A percentile compares a stretch with the other conserved stretches of the same genome.
Conservation (phyloP, 768 basidiomycete genomes). For the Kwoniella sp. region DNA sequence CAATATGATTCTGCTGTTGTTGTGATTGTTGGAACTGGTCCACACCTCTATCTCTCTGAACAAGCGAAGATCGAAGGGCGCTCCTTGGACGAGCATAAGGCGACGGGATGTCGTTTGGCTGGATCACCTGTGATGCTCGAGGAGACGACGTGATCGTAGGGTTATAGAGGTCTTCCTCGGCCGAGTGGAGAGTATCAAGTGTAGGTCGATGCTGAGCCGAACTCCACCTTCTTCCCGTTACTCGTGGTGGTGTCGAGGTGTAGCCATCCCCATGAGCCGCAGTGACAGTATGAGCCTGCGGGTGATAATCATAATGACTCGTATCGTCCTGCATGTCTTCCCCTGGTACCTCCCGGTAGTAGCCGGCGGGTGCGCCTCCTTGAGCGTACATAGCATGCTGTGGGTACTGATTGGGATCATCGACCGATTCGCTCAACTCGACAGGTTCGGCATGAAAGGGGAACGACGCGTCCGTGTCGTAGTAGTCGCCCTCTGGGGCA, state of each 20-base stretch:
- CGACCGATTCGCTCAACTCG: conserved; percentile 16
- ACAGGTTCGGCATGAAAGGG: conserved; percentile 22
- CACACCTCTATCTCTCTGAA: neutral
- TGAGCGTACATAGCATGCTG: neutral
- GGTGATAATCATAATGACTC: neutral
- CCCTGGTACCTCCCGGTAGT: conserved; percentile 10
- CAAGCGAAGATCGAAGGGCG: conserved; percentile 28
- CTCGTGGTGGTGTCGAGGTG: conserved; percentile 25
- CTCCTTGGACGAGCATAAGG: conserved; percentile 24
- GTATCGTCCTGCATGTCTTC: neutral
- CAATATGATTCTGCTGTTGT: neutral
- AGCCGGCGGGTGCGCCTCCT: neutral
- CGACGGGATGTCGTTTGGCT: conserved; percentile 5
- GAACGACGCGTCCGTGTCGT: conserved; percentile 7
- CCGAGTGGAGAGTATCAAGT: conserved; percentile 25
- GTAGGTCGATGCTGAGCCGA: conserved; percentile 30
- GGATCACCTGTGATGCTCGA: neutral
- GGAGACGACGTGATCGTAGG: conserved; percentile 14
- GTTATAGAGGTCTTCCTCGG: conserved; percentile 19
- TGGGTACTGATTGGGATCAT: conserved; percentile 4
- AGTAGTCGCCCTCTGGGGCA: conserved; percentile 1
- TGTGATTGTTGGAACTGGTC: neutral
- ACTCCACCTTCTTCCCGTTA: conserved; percentile 17
- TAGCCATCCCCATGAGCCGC: conserved; percentile 13
- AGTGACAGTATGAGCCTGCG: neutral